Evolutionary conservation across 495 filamentous ascomycete genomes (phyloP).

Genomic region (Penicillium tannophilum): DNA sequence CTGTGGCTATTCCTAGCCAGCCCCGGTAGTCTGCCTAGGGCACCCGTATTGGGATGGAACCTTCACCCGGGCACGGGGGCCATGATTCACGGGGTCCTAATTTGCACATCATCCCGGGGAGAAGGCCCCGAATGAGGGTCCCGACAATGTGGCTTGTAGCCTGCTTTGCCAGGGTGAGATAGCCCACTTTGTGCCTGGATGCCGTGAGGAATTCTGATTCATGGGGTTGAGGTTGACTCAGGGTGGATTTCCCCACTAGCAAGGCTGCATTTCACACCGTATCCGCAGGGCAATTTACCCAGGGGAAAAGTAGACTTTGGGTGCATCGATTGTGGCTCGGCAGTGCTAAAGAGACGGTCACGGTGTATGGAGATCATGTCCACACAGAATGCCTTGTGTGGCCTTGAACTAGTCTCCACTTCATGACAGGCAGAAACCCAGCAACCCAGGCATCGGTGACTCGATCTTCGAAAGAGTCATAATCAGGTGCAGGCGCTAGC

Average conservation of each 20-base stretch:
- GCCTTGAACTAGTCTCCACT: slow-evolving; percentile 17
- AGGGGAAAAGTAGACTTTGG: slow-evolving; percentile 16
- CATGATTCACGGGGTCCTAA: slow-evolving; percentile 3
- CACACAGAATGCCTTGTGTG: slow-evolving; percentile 20
- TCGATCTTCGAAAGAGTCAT: slow-evolving; percentile 7
- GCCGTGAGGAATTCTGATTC: slow-evolving; percentile 11
- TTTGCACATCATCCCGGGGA: slow-evolving; percentile 4
- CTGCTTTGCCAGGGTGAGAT: slow-evolving; percentile 15
- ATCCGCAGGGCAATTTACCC: slow-evolving; percentile 9
- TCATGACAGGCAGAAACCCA: not conserved
- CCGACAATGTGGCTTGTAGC: slow-evolving; percentile 16
- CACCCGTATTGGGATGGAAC: slow-evolving; percentile 15
- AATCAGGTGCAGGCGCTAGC: slow-evolving; percentile 10
- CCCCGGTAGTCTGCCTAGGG: slow-evolving; percentile 15
- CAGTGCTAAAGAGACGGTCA: slow-evolving; percentile 24
- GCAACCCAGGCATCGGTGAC: slow-evolving; percentile 2
- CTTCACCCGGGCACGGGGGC: slow-evolving; percentile 4
- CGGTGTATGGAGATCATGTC: not conserved
- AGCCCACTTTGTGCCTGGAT: slow-evolving; percentile 15
- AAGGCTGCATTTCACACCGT: slow-evolving; percentile 23
- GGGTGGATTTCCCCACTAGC: slow-evolving; percentile 6
- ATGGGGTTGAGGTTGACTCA: slow-evolving; percentile 5
- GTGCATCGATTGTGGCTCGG: slow-evolving; percentile 1
- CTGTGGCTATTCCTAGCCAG: slow-evolving; percentile 7
- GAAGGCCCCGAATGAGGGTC: not conserved